Evolutionary conservation across 1,139 yeast species (phyloP).

Genomic region (Kluyveromyces sp.): DNA sequence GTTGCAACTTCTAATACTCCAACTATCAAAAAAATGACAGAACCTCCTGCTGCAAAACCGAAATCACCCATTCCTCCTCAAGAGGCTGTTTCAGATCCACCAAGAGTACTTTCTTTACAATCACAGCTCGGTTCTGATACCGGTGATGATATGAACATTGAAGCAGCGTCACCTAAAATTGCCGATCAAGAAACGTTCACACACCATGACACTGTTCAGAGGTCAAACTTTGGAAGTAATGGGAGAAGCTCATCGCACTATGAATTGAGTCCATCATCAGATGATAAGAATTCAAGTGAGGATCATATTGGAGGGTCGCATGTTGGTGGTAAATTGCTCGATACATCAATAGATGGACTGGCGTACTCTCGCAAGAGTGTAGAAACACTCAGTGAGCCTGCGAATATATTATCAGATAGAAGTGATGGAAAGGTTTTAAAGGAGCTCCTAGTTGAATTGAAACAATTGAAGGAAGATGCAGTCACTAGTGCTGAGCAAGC

Average conservation of each 20-base stretch:
- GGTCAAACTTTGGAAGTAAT: background rate
- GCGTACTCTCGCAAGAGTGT: background rate
- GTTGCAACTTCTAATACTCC: background rate
- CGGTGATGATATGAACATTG: constrained; percentile 1
- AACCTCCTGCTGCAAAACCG: constrained; percentile 2
- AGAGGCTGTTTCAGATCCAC: constrained; percentile 1
- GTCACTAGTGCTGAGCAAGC: constrained; percentile 49
- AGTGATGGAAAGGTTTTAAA: constrained; percentile 18
- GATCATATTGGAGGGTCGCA: background rate
- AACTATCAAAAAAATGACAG: background rate
- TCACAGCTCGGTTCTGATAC: constrained; percentile 4
- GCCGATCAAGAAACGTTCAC: background rate
- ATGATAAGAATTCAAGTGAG: background rate
- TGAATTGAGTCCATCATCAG: background rate
- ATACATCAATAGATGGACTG: background rate
- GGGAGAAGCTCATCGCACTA: background rate
- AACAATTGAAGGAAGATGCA: constrained; percentile 41
- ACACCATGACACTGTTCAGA: background rate
- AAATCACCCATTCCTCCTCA: constrained; percentile 4
- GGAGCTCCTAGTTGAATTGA: constrained; percentile 40
- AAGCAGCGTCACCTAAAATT: background rate
- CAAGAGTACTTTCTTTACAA: constrained; percentile 6
- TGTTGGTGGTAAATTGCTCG: background rate
- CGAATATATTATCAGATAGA: background rate
- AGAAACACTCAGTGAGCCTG: constrained; percentile 5